Percentiles rank a stretch among this genome's conserved stretches.
Evolutionary conservation across 148 eudicot genomes (phyloP).

Genomic region (Spergularia marina): DNA sequence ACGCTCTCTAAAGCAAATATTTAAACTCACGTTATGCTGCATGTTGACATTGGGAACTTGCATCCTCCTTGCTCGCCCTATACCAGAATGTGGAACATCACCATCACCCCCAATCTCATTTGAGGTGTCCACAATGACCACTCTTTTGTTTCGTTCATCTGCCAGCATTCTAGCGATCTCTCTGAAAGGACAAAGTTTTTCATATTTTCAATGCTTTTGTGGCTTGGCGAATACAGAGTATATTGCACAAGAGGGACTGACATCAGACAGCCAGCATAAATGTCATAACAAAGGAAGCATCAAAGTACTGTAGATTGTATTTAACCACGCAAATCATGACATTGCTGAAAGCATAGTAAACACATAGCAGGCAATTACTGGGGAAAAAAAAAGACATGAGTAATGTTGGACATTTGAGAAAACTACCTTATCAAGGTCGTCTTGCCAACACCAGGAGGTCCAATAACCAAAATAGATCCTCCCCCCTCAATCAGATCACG

Average conservation of each 20-base stretch:
- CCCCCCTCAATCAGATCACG: constrained; percentile 85
- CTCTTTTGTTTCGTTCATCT: constrained; percentile 83
- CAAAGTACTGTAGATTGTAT: not conserved
- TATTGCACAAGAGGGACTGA: not conserved
- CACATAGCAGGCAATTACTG: not conserved
- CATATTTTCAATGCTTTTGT: not conserved
- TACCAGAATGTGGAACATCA: constrained; percentile 96
- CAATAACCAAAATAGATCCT: constrained; percentile 94
- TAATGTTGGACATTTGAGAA: not conserved
- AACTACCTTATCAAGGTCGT: constrained; percentile 91
- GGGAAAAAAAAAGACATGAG: not conserved
- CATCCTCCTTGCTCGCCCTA: constrained; percentile 96
- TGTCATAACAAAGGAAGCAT: not conserved
- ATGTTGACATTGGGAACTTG: constrained; percentile 95
- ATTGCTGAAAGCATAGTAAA: too few relatives aligned
- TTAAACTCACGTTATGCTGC: constrained; percentile 82
- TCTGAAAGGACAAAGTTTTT: constrained; percentile 32
- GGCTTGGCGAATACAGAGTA: not conserved
- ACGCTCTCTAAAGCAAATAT: constrained; percentile 6
- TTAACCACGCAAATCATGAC: not conserved
- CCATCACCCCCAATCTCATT: constrained; percentile 99
- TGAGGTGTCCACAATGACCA: constrained; percentile 94
- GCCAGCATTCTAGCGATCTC: constrained; percentile 93
- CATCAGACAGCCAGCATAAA: not conserved
- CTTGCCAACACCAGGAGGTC: constrained; percentile 99